Evolutionary conservation across 2,329 filamentous ascomycete genomes (phyloP), one percentile per base, ranked within the genome.

Genomic region (Colletotrichum sojae): DNA sequence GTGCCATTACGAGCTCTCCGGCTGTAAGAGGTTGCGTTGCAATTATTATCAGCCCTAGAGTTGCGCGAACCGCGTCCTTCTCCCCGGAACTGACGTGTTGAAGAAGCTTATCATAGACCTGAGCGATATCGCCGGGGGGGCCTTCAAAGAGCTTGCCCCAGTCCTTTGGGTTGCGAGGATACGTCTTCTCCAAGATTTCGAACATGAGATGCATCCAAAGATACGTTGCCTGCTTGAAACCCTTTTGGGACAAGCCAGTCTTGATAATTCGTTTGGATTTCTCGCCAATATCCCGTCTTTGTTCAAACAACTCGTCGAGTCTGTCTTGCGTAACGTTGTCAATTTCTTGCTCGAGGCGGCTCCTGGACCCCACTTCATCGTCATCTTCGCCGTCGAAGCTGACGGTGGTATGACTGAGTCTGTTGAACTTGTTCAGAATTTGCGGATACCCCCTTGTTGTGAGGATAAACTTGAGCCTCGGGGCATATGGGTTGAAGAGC

Each of bases 131-230:
- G 1, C 27, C 10, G 5, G 55, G 55, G 5, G n/a, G 40, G 5
- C 27, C 20, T 0, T 8, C 8, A 6, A 58, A 36, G 1, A 58
- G 18, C 8, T 27, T 5, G 48, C 3, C 5, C 55, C 55, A 58
- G 2, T 58, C 31, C 27, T 18, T 16, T 15, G 4, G 20, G 55
- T 58, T 52, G 6, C 13, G 6, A n/a, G 5, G 12, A 0, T n/a
- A 13, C 2, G 10, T 31, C 3, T 48, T 48, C 16, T 58, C 18
- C 12, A 8, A 10, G 8, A 58, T 8, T 13, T 48, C 40, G 18
- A 58, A 39, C 40, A 58, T 48, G 15, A 58, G 43, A 22, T 58
- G 40, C 43, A 58, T 48, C 55, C 55, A 58, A 10, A 58, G 25
- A 20, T 58, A 48, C 1, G 40, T 58, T 6, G 40, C 48, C 43